These are phyloP conservation scores for Lachancea mirantina DNA, from an alignment of 805 yeast species.

Conservation along the genomic window DNA sequence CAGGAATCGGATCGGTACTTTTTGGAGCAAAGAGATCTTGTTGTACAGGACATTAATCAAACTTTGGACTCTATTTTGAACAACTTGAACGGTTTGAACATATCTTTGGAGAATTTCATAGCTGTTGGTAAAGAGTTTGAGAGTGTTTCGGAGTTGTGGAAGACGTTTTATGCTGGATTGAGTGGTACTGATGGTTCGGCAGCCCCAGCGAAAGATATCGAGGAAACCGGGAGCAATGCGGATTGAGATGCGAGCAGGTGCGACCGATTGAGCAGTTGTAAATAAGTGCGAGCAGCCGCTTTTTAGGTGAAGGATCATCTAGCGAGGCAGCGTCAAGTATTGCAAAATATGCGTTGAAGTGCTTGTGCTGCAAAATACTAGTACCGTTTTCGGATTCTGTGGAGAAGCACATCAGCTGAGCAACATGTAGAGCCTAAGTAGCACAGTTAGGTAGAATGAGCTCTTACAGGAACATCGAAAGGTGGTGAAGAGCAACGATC, in stretches of 20 bases:
- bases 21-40: constrained; percentile 25
- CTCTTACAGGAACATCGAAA: too few species aligned
- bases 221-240: not conserved
- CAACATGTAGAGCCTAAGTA: too few species aligned
- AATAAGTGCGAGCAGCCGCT: too few species aligned
- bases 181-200: not conserved
- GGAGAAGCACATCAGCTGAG: too few species aligned
- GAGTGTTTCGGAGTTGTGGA: constrained; percentile 64
- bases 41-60: constrained; percentile 26
- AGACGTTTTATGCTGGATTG: constrained; percentile 52
- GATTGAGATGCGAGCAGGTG: not conserved
- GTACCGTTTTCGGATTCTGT: too few species aligned
- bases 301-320: too few species aligned
- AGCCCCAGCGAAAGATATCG: not conserved
- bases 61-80: constrained; percentile 59
- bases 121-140: constrained; percentile 75
- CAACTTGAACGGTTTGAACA: constrained; percentile 56
- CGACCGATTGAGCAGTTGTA: too few species aligned
- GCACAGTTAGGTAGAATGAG: too few species aligned
- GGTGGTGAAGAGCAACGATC: not conserved
- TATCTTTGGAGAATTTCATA: constrained; percentile 58
- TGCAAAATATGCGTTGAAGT: too few species aligned
- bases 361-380: too few species aligned
- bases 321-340: too few species aligned
- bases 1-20: constrained; percentile 21